These are phyloP conservation scores for Daldinia caldariorum DNA, from an alignment of 495 filamentous ascomycete genomes.

Conservation along the genomic window DNA sequence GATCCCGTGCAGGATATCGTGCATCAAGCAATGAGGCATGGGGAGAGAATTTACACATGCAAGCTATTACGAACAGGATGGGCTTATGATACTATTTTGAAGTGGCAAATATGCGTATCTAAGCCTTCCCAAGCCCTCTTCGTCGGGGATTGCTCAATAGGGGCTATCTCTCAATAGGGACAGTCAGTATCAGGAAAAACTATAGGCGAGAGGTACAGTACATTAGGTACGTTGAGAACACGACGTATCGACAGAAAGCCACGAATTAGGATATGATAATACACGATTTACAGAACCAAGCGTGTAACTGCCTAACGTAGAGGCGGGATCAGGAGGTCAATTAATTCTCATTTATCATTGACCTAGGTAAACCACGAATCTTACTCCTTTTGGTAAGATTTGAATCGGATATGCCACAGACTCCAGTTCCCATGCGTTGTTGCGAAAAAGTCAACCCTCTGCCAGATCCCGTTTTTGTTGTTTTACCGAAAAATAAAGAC, in stretches of 20 bases:
- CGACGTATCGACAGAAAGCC: not conserved
- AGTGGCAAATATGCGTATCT: not conserved
- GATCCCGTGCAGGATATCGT: not conserved
- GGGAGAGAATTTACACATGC: not conserved
- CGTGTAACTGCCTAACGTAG: conserved; percentile 2
- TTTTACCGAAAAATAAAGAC: conserved; percentile 28
- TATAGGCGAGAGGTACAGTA: not conserved
- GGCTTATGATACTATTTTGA: not conserved
- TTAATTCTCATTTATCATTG: conserved; percentile 53
- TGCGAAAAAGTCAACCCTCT: conserved; percentile 42
- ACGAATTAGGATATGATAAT: not conserved
- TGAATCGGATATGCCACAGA: conserved; percentile 51
- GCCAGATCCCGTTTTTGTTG: conserved; percentile 42
- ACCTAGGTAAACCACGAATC: conserved; percentile 44
- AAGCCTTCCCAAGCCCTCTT: no score
- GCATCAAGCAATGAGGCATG: not conserved
- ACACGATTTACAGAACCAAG: not conserved
- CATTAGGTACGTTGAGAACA: not conserved
- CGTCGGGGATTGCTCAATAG: not conserved
- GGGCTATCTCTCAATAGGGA: not conserved
- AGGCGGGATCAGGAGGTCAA: conserved; percentile 45
- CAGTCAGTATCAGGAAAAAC: not conserved
- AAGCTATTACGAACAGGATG: not conserved
- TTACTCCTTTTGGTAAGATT: conserved; percentile 43
- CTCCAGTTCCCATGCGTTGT: conserved; percentile 50